phyloP scores from a whole-genome alignment of 2,329 filamentous ascomycete species.

The Coleophoma crateriformis region DNA sequence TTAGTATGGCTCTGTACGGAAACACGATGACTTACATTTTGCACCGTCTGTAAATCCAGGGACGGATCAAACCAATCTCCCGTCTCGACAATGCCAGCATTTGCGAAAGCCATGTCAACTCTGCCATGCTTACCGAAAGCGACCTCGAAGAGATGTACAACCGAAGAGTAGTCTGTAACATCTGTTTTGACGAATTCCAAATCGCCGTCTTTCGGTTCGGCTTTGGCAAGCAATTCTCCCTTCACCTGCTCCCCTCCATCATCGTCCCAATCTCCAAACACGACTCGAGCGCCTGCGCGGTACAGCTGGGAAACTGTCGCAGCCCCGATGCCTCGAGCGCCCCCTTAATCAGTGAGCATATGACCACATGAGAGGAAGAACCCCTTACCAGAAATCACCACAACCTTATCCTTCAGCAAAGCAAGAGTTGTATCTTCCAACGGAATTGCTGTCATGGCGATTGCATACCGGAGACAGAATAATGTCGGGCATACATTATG shows the following conservation, averaged over 20 bases:
- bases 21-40: background rate
- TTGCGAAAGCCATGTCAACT: conserved; percentile 24
- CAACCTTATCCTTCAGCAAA: conserved; percentile 39
- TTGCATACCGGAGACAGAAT: background rate
- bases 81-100: conserved; percentile 45
- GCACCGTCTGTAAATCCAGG: conserved; percentile 2
- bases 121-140: conserved; percentile 28
- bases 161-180: conserved; percentile 35
- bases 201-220: conserved; percentile 6
- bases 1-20: conserved; percentile 21
- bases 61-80: conserved; percentile 28
- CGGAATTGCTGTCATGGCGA: conserved; percentile 33
- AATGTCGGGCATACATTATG: background rate
- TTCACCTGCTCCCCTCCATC: conserved; percentile 3
- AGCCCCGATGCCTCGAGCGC: conserved; percentile 53
- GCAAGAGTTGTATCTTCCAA: conserved; percentile 36
- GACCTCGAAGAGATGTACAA: conserved; percentile 43
- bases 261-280: conserved; percentile 38
- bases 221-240: conserved; percentile 34
- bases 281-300: conserved; percentile 46
- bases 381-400: conserved; percentile 40
- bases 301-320: conserved; percentile 47
- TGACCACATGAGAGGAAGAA: background rate
- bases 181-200: conserved; percentile 35
- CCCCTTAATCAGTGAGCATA: conserved; percentile 29